phyloP scores from a whole-genome alignment of 768 basidiomycete genomes.

The Russula sp. region DNA sequence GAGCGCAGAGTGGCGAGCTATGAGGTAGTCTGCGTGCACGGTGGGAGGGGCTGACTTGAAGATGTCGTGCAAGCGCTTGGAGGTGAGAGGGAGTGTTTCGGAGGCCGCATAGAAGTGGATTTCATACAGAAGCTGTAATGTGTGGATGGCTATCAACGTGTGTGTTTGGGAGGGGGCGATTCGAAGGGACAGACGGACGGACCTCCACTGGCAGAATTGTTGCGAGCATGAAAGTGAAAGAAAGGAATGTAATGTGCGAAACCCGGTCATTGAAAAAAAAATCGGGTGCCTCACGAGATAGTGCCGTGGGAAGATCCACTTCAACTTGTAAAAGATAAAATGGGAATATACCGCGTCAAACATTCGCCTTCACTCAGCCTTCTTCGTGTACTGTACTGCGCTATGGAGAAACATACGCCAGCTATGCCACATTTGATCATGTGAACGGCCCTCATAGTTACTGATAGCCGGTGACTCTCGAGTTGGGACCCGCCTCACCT shows the following conservation, averaged over 20 bases:
- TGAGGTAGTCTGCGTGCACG: constrained; percentile 62
- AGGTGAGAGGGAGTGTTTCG: constrained; percentile 51
- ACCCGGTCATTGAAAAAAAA: too few species aligned
- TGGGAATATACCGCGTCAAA: too few species aligned
- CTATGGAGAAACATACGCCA: too few species aligned
- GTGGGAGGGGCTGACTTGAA: constrained; percentile 50
- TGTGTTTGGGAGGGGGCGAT: too few species aligned
- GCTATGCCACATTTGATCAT: too few species aligned
- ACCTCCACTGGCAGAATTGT: constrained; percentile 12
- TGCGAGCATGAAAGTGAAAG: neutral
- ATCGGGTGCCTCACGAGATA: neutral
- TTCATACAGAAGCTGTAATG: constrained; percentile 62
- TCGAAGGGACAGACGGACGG: neutral
- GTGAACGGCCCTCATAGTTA: too few species aligned
- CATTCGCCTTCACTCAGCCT: too few species aligned
- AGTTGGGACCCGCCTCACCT: too few species aligned
- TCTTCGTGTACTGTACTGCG: too few species aligned
- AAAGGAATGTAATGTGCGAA: too few species aligned
- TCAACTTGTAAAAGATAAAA: too few species aligned
- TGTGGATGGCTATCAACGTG: neutral
- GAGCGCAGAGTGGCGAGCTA: constrained; percentile 27
- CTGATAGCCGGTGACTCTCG: too few species aligned
- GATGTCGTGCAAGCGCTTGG: constrained; percentile 43
- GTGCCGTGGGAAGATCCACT: neutral
- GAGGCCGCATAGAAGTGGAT: constrained; percentile 69